These are phyloP conservation scores for Fusarium tuaranense DNA, from an alignment of 2,329 filamentous ascomycete species.

Conservation along the genomic window DNA sequence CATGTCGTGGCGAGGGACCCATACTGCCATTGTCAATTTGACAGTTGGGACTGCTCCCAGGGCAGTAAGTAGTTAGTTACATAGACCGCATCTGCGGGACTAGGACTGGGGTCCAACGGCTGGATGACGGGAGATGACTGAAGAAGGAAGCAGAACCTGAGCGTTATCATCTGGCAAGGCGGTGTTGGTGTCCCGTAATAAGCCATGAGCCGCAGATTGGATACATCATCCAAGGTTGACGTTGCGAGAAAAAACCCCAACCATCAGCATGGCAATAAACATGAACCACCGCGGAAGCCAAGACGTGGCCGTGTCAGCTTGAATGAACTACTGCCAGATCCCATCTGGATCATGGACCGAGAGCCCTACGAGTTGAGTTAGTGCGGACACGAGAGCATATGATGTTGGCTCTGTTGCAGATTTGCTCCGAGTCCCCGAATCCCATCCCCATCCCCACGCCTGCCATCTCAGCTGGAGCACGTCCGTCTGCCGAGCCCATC, in stretches of 20 bases:
- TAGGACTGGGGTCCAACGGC: slow-evolving; percentile 15
- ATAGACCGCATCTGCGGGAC: slow-evolving; percentile 16
- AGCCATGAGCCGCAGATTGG: neutral
- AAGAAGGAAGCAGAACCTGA: slow-evolving; percentile 6
- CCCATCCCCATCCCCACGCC: neutral
- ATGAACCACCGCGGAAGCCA: neutral
- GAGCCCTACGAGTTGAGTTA: slow-evolving; percentile 14
- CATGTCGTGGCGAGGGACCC: slow-evolving; percentile 25
- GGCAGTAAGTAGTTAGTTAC: slow-evolving; percentile 9
- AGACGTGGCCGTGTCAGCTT: slow-evolving; percentile 11
- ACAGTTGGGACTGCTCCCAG: slow-evolving; percentile 14
- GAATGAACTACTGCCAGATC: slow-evolving; percentile 16
- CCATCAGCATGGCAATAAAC: neutral
- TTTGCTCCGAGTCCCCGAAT: slow-evolving; percentile 5
- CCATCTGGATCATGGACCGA: slow-evolving; percentile 11
- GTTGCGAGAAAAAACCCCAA: neutral
- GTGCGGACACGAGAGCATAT: slow-evolving; percentile 8
- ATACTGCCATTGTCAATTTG: slow-evolving; percentile 18
- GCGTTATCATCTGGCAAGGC: slow-evolving; percentile 10
- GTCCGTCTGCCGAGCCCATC: neutral
- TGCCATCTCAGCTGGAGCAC: slow-evolving; percentile 10
- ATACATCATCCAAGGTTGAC: neutral
- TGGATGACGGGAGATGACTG: slow-evolving; percentile 1
- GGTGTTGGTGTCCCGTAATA: slow-evolving; percentile 13
- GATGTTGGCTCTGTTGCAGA: slow-evolving; percentile 17